A percentile compares a stretch with the other conserved stretches of the same genome.
Conservation (phyloP, 345 rosid genomes). For the Eucalyptus paniculata region DNA sequence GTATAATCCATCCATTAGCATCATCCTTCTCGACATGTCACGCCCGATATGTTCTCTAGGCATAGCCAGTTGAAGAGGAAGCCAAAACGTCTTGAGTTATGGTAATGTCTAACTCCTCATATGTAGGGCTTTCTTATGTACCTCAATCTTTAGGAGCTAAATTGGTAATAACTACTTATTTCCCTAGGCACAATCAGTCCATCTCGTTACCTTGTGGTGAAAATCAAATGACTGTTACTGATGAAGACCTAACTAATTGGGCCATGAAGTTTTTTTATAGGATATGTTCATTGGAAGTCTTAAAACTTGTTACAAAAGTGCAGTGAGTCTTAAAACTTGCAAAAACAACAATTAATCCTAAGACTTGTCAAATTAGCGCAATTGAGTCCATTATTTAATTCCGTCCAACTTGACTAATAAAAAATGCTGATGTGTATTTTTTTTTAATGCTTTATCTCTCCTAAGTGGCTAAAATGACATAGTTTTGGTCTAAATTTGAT, state of each 20-base stretch:
- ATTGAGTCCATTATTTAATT: too few species aligned
- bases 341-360: too few species aligned
- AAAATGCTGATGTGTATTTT: too few species aligned
- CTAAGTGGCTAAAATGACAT: too few species aligned
- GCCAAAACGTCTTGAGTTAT: not conserved
- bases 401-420: too few species aligned
- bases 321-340: too few species aligned
- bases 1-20: not conserved
- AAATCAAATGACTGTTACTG: not conserved
- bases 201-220: not conserved
- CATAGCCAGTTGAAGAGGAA: not conserved
- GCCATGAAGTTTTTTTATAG: not conserved
- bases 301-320: too few species aligned
- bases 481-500: too few species aligned
- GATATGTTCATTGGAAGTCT: too few species aligned
- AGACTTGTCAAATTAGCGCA: too few species aligned
- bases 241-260: not conserved
- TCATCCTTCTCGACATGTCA: not conserved
- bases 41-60: accelerated
- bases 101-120: not conserved
- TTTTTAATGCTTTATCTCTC: too few species aligned
- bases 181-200: not conserved
- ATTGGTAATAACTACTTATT: not conserved
- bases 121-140: not conserved
- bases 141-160: not conserved